Conservation (phyloP, 306 rosid genomes). For the Quercus rubra region DNA sequence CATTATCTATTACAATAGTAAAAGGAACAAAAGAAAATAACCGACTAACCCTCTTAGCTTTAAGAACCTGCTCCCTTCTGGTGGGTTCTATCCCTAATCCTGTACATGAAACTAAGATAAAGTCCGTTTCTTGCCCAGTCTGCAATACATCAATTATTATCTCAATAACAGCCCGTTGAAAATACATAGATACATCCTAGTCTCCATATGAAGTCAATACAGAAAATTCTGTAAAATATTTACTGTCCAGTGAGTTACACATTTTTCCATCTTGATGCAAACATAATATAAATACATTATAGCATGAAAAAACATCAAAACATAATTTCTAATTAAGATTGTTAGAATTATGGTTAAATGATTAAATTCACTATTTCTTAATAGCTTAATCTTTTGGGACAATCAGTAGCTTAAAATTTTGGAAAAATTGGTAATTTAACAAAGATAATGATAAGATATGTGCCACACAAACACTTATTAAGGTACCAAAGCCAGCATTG, state of each 20-base stretch:
- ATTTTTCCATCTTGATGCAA: background rate
- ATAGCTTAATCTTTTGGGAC: too few relatives aligned
- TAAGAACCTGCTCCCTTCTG: conserved; percentile 95
- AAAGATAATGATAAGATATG: background rate
- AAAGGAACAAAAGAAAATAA: conserved; percentile 26
- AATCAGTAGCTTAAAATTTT: too few relatives aligned
- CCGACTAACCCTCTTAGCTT: conserved; percentile 77
- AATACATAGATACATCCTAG: background rate
- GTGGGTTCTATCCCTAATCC: conserved; percentile 88
- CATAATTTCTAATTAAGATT: background rate
- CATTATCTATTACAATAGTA: conserved; percentile 1
- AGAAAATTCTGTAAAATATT: background rate
- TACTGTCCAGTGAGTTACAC: conserved; percentile 3
- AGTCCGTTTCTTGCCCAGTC: conserved; percentile 97
- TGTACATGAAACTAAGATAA: conserved; percentile 91
- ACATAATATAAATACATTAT: background rate
- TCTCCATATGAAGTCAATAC: conserved; percentile 2
- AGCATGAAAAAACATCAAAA: conserved; percentile 10
- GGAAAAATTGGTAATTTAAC: too few relatives aligned
- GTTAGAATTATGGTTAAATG: too few relatives aligned
- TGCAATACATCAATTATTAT: conserved; percentile 38
- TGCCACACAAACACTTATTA: conserved; percentile 7
- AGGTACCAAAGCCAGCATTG: conserved; percentile 9
- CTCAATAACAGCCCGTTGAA: conserved; percentile 13
- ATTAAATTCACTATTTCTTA: too few relatives aligned